Percentiles rank a stretch among this genome's conserved stretches.
phyloP scores from a whole-genome alignment of 169 alveolate species.

The Toxoplasma gondii region DNA sequence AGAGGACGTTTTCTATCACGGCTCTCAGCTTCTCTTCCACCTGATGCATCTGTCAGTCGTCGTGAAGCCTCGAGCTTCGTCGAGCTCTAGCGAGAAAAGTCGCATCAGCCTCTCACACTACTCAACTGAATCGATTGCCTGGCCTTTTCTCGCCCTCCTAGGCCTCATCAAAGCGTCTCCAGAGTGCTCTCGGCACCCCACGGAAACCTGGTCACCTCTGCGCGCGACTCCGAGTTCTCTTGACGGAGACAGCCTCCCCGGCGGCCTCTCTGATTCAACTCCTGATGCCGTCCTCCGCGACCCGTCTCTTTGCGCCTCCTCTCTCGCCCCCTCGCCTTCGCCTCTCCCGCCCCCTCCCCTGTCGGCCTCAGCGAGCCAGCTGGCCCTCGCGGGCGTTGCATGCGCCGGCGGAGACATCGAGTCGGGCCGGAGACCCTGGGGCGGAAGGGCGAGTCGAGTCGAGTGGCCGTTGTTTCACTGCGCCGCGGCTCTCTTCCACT shows the following conservation, averaged over 20 bases:
- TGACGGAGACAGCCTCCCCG: not conserved
- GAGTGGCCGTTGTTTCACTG: constrained; percentile 13
- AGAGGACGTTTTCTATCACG: not conserved
- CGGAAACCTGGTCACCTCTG: not conserved
- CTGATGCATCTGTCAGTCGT: not conserved
- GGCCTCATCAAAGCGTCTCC: not conserved
- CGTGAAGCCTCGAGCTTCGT: not conserved
- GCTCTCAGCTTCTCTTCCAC: not conserved
- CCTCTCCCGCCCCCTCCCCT: not conserved
- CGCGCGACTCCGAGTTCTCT: not conserved
- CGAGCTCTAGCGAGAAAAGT: not conserved
- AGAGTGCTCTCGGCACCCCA: not conserved
- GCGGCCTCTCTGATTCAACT: not conserved
- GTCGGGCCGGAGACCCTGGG: not conserved
- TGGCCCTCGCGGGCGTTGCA: not conserved
- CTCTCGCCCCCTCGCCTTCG: not conserved
- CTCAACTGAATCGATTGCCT: not conserved
- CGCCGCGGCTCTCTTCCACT: not conserved
- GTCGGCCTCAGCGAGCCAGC: not conserved
- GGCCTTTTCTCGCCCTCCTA: not conserved
- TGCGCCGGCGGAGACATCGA: not conserved
- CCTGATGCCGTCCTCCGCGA: not conserved
- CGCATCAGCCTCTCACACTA: not conserved
- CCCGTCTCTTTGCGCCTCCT: not conserved
- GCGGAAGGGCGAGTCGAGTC: not conserved